These are phyloP conservation scores for Chrysosporium queenslandicum DNA, from an alignment of 2,329 filamentous ascomycete species.

Conservation along the genomic window DNA sequence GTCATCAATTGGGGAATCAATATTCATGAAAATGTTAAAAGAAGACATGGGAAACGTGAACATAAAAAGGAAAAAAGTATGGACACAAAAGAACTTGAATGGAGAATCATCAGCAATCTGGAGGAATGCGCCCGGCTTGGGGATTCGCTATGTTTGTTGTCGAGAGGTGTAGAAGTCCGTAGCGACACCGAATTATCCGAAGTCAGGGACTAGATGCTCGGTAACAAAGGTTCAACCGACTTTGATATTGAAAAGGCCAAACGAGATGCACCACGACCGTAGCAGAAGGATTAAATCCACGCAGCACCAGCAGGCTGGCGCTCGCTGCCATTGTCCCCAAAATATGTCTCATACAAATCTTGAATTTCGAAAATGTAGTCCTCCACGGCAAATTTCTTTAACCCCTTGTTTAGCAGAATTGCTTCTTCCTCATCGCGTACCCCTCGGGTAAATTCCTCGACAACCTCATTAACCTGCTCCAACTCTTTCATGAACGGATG, in stretches of 20 bases:
- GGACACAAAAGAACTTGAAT: neutral
- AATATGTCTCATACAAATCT: slow-evolving; percentile 43
- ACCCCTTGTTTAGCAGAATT: slow-evolving; percentile 57
- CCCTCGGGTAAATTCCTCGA: slow-evolving; percentile 69
- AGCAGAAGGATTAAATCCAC: neutral
- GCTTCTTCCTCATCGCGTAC: slow-evolving; percentile 63
- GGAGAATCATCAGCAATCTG: neutral
- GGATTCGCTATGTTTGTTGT: no score
- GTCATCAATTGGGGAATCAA: slow-evolving; percentile 10
- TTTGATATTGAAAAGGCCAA: no score
- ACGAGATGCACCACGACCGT: neutral
- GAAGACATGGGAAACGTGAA: neutral
- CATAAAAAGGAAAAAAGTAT: neutral
- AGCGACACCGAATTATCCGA: no score
- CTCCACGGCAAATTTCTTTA: slow-evolving; percentile 63
- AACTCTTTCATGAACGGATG: slow-evolving; percentile 85
- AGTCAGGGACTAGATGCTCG: no score
- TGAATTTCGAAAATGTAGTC: slow-evolving; percentile 80
- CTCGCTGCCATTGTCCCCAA: neutral
- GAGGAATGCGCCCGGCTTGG: no score
- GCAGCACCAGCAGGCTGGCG: neutral
- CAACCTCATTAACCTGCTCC: slow-evolving; percentile 83
- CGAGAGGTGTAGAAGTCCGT: no score
- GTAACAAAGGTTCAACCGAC: no score
- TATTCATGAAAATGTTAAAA: slow-evolving; percentile 1